Evolutionary conservation across 106 monocot species (phyloP).

Genomic region (Dioscorea dumetorum): DNA sequence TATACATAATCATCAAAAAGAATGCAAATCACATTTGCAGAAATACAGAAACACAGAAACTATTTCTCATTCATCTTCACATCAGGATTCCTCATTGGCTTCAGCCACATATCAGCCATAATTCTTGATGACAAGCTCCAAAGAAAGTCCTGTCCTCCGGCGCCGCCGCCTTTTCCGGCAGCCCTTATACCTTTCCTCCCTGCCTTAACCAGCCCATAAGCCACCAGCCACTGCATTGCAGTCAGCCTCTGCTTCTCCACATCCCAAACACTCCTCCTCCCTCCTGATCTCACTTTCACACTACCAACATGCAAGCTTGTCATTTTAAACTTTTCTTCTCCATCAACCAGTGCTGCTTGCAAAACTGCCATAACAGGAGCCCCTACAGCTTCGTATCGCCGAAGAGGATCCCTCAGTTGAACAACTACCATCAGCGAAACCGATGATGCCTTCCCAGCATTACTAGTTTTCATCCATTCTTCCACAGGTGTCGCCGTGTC

Average conservation of each 20-base stretch:
- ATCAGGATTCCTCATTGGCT: conserved; percentile 73
- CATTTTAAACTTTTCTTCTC: conserved; percentile 53
- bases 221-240: conserved; percentile 89
- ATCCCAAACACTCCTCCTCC: conserved; percentile 40
- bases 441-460: neutral
- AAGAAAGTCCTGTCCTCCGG: conserved; percentile 24
- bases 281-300: conserved; percentile 27
- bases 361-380: conserved; percentile 43
- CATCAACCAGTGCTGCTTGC: conserved; percentile 36
- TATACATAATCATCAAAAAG: no score
- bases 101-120: conserved; percentile 95
- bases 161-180: conserved; percentile 1
- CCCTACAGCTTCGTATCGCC: conserved; percentile 73
- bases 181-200: conserved; percentile 14
- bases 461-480: conserved; percentile 22
- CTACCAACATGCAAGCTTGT: conserved; percentile 64
- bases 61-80: conserved; percentile 38
- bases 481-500: conserved; percentile 25
- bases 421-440: conserved; percentile 41
- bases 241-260: conserved; percentile 65
- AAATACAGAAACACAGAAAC: neutral
- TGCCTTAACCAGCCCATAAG: conserved; percentile 51
- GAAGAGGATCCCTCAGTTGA: conserved; percentile 69
- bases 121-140: conserved; percentile 82
- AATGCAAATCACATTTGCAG: neutral